Evolutionary conservation across 2,329 filamentous ascomycete species (phyloP), one percentile per base, ranked within the genome.

Genomic region (Zasmidium cellare): DNA sequence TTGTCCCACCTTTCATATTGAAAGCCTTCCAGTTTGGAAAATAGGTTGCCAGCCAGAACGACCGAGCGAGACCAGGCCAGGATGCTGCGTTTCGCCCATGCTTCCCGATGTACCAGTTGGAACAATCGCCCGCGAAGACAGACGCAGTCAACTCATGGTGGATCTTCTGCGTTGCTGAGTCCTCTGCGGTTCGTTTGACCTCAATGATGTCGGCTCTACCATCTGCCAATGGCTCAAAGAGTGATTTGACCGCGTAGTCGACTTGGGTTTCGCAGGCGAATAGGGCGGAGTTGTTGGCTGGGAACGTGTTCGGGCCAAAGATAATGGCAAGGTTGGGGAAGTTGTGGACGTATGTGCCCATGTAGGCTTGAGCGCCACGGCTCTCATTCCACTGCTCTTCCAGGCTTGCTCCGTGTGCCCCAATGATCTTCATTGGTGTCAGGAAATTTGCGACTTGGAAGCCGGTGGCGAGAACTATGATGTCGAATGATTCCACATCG

Each of bases 171-270:
- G 69, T 67, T 31, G 63, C 70, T 2, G 65, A 55, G 41, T 74
- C 65, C 57, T 78, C 72, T 12, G 71, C 60, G 19, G 64, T 31
- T 52, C 69, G 55, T 57, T 72, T 75, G 47, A 76, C 71, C 56
- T 77, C 75, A 35, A 78, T 65, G 20, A 70, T 65, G 0, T 63
- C 60, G 16, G 71, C 70, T 1, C 65, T 59, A 1, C 61, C 60
- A 31, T 78, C 71, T 5, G 78, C 60, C 2, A 76, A 51, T 7
- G 74, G 73, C 9, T 46, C 53, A 46, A 75, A 56, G 0, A 76
- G 53, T 1, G 70, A 65, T 23, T 66, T 65, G 3, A 65, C 66
- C 11, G 68, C 46, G 60, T 71, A 63, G n/a, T 61, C 58, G 28
- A 56, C 55, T 31, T 63, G 61, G 3, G 47, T 50, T 46, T 63